phyloP scores from a whole-genome alignment of 257 asterid genomes.

The Voacanga thouarsii region DNA sequence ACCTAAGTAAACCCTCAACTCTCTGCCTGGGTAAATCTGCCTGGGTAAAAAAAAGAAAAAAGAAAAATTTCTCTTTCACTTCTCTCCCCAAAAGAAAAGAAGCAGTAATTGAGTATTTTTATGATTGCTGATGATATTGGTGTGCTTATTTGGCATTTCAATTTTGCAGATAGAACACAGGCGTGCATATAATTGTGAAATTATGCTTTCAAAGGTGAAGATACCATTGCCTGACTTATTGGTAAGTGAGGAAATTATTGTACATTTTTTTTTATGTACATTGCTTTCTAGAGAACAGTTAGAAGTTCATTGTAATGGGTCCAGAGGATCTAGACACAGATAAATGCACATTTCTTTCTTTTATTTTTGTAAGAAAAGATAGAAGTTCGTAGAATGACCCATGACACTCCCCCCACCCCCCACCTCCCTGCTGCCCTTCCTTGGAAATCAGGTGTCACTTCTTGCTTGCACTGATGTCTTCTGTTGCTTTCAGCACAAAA shows the following conservation, averaged over 20 bases:
- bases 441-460: neutral
- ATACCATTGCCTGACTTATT: conserved; percentile 75
- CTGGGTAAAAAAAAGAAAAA: too few relatives aligned
- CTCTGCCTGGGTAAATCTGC: neutral
- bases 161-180: conserved; percentile 78
- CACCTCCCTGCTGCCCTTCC: too few relatives aligned
- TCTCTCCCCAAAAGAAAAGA: neutral
- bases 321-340: neutral
- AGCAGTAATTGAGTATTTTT: neutral
- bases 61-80: neutral
- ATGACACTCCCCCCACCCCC: too few relatives aligned
- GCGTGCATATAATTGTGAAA: conserved; percentile 95
- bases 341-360: neutral
- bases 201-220: conserved; percentile 93
- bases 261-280: neutral
- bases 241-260: conserved; percentile 42
- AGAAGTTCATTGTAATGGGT: neutral
- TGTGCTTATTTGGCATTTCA: neutral
- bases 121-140: neutral
- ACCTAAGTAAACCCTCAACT: neutral
- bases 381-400: neutral
- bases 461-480: neutral
- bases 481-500: neutral
- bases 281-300: neutral
- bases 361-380: neutral